phyloP scores from a whole-genome alignment of 306 rosid species.

The Lathyrus oleraceus region DNA sequence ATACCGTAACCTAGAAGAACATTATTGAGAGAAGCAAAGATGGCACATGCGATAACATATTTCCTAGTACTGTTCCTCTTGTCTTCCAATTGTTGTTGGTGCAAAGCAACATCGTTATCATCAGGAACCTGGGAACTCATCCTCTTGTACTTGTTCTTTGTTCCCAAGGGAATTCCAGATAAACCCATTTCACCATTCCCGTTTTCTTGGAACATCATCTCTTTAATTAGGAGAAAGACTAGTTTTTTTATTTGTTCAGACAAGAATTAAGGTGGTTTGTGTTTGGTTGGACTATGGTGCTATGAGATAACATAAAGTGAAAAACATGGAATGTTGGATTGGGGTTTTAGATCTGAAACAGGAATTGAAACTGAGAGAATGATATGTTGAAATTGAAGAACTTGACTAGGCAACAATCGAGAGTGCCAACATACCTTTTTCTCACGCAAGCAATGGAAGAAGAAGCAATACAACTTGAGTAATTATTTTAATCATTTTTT shows the following conservation, averaged over 20 bases:
- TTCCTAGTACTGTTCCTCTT: slow-evolving; percentile 52
- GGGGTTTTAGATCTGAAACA: slow-evolving; percentile 54
- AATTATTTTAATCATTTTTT: neutral
- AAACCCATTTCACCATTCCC: slow-evolving; percentile 66
- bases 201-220: slow-evolving; percentile 71
- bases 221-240: neutral
- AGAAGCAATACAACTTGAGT: slow-evolving; percentile 34
- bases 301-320: slow-evolving; percentile 5
- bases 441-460: slow-evolving; percentile 40
- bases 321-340: slow-evolving; percentile 13
- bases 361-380: neutral
- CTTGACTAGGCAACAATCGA: slow-evolving; percentile 29
- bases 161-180: slow-evolving; percentile 67
- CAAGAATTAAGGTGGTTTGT: neutral
- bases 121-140: slow-evolving; percentile 62
- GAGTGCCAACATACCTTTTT: slow-evolving; percentile 40
- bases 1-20: slow-evolving; percentile 97
- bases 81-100: slow-evolving; percentile 41
- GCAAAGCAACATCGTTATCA: slow-evolving; percentile 54
- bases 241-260: neutral
- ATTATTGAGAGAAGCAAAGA: slow-evolving; percentile 92
- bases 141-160: slow-evolving; percentile 75
- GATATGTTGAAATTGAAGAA: slow-evolving; percentile 27
- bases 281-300: slow-evolving; percentile 33
- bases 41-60: slow-evolving; percentile 84